Conservation (phyloP, 1,284 basidiomycete species). For the Laetiporus sulphureus region DNA sequence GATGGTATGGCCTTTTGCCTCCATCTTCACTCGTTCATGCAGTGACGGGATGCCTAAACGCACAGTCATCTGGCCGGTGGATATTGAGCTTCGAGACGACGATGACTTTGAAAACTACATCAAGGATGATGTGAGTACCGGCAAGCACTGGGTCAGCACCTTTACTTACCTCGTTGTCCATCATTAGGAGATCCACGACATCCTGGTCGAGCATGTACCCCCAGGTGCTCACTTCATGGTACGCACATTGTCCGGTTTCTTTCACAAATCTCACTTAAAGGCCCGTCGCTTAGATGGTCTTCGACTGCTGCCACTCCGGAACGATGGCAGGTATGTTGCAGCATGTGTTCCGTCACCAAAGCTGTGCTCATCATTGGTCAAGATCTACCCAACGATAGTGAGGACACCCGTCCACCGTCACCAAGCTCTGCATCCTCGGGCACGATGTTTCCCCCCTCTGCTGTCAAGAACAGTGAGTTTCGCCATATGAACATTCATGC, state of each 20-base stretch:
- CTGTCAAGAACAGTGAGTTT: conserved; percentile 6
- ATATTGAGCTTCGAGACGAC: conserved; percentile 6
- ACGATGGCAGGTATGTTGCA: conserved; percentile 18
- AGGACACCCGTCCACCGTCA: conserved; percentile 3
- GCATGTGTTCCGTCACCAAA: neutral
- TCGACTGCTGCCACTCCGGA: conserved; percentile 24
- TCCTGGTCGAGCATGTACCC: conserved; percentile 15
- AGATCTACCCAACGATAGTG: conserved; percentile 9
- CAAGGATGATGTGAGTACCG: conserved; percentile 10
- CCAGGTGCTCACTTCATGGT: conserved; percentile 16
- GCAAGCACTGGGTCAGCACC: neutral
- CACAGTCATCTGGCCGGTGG: conserved; percentile 13
- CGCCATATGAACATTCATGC: neutral
- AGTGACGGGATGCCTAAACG: neutral
- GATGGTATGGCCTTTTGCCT: conserved; percentile 13
- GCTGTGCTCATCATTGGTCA: neutral
- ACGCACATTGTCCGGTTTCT: conserved; percentile 2
- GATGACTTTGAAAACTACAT: conserved; percentile 8
- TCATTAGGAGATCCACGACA: conserved; percentile 6
- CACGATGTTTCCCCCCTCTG: neutral
- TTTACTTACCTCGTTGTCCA: neutral
- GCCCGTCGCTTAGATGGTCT: conserved; percentile 16
- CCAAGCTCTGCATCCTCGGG: neutral
- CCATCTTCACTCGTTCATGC: neutral
- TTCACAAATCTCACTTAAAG: no score